Evolutionary conservation across 768 basidiomycete species (phyloP), one percentile per base, ranked within the genome.

Genomic region (Symmetrospora coprosmae): DNA sequence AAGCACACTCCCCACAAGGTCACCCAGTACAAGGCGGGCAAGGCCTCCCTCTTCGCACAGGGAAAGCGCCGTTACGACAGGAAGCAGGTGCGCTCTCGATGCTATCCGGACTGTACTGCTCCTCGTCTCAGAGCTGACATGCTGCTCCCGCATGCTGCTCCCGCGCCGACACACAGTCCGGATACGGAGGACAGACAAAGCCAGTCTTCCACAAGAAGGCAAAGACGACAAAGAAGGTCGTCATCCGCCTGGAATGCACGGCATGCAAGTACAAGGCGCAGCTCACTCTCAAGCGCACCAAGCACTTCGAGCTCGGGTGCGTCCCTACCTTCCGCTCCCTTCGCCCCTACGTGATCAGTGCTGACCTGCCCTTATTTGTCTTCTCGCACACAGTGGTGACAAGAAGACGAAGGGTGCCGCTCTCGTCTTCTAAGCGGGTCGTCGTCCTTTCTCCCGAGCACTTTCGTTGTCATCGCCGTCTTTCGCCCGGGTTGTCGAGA

Each of bases 51-150:
- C 65, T 86, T 87, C 73, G 94, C 87, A 51, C 92, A 99, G 78
- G 94, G 94, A 78, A 97, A 99, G 83, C 86, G 94, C 71, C 89
- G 94, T 78, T 97, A 99, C 78, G 94, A 97, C 79, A 85, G 92
- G 72, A 92, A 94, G 82, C 90, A 87, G 76, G 85, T 84, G 66
- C 87, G 66, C 64, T 13, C 38, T n/a, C n/a, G n/a, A n/a, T n/a
- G n/a, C n/a, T n/a, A n/a, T n/a, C n/a, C n/a, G n/a, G n/a, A n/a
- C n/a, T n/a, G n/a, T n/a, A n/a, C n/a, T n/a, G n/a, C n/a, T n/a
- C n/a, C n/a, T n/a, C n/a, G n/a, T n/a, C 55, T 53, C 27, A 23
- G 5, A 28, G 23, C 51, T 38, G 51, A 19, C 16, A 5, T 5
- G 19, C 21, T 14, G 23, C 5, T 59, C 19, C 8, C n/a, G 39